Evolutionary conservation across 257 asterid species (phyloP).

Genomic region (Plantago major): DNA sequence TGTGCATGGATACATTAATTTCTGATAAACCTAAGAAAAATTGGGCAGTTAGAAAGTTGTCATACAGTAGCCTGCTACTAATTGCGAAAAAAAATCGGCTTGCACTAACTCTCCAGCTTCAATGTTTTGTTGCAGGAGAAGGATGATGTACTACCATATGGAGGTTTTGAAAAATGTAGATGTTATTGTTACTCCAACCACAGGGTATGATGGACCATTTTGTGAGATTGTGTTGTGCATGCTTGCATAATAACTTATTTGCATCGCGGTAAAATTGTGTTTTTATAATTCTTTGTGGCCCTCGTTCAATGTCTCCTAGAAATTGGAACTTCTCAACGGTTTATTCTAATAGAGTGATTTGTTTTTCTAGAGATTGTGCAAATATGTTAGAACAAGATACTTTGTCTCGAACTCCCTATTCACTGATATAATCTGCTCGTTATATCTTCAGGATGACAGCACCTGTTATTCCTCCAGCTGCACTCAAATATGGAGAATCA

Average conservation of each 20-base stretch:
- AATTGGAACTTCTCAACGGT: constrained; percentile 7
- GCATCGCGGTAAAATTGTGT: background rate
- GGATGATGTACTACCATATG: constrained; percentile 80
- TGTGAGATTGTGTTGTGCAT: constrained; percentile 3
- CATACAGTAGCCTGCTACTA: too few relatives aligned
- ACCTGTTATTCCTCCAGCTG: constrained; percentile 80
- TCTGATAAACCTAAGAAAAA: too few relatives aligned
- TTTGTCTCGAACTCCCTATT: background rate
- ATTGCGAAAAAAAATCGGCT: background rate
- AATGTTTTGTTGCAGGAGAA: constrained; percentile 54
- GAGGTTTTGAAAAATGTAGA: constrained; percentile 81
- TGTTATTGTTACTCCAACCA: constrained; percentile 88
- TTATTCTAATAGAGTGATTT: background rate
- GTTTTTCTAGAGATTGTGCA: background rate
- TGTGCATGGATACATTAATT: too few relatives aligned
- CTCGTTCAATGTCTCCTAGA: constrained; percentile 9
- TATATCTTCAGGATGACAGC: constrained; percentile 75
- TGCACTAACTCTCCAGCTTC: constrained; percentile 5
- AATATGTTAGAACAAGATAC: too few relatives aligned
- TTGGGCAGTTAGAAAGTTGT: too few relatives aligned
- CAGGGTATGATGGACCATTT: constrained; percentile 58
- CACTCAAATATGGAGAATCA: constrained; percentile 78
- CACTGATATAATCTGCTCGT: background rate
- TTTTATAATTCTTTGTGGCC: background rate
- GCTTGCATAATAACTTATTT: constrained; percentile 1